These are phyloP conservation scores for Trypanosoma scelopori DNA, from an alignment of 208 protist species.

Conservation along the genomic window DNA sequence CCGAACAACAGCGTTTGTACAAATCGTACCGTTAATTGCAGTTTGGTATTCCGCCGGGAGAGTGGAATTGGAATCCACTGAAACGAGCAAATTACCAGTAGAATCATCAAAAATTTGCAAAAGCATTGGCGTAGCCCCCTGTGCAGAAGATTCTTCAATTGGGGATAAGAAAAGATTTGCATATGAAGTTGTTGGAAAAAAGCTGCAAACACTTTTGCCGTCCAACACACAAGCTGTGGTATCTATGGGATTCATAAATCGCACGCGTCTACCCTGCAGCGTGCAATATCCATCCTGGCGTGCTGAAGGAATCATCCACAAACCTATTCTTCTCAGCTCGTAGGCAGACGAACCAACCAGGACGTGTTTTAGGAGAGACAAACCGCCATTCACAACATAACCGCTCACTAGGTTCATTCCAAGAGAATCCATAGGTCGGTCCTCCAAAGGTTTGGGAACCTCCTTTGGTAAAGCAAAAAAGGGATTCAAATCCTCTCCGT, in stretches of 20 bases:
- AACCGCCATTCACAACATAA: conserved; percentile 16
- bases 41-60: conserved; percentile 31
- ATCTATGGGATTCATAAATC: conserved; percentile 58
- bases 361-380: conserved; percentile 19
- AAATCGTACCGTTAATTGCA: conserved; percentile 33
- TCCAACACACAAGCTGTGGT: conserved; percentile 46
- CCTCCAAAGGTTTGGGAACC: conserved; percentile 31
- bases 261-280: conserved; percentile 27
- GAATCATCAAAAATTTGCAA: conserved; percentile 35
- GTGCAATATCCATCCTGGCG: conserved; percentile 46
- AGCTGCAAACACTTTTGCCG: conserved; percentile 40
- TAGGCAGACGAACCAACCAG: neutral
- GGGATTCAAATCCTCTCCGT: conserved; percentile 49
- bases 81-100: conserved; percentile 31
- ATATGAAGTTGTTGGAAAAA: conserved; percentile 42
- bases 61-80: conserved; percentile 26
- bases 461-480: conserved; percentile 68
- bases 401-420: neutral
- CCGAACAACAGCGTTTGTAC: conserved; percentile 48
- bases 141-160: conserved; percentile 13
- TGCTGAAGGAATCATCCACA: conserved; percentile 40
- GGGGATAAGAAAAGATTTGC: conserved; percentile 51
- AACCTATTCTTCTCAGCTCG: conserved; percentile 36
- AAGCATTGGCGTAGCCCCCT: conserved; percentile 30
- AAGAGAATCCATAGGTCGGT: neutral